A percentile compares a stretch with the other conserved stretches of the same genome.
Evolutionary conservation across 208 protist species (phyloP).

Genomic region (Trypanosoma conorhini): DNA sequence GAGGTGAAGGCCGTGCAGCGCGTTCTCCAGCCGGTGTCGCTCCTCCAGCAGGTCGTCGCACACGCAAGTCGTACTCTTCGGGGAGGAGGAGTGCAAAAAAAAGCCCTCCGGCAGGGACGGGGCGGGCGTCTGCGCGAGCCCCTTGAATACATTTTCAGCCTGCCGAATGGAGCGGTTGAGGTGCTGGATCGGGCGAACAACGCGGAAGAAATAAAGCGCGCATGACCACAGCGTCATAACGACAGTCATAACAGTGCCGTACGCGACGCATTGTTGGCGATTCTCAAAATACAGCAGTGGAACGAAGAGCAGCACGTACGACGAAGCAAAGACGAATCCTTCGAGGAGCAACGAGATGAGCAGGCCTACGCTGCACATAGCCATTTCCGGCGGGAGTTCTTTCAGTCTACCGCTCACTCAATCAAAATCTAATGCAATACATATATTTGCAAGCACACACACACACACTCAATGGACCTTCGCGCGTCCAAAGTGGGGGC

Average conservation of each 20-base stretch:
- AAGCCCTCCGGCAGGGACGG: no score
- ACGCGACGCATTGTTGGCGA: conserved; percentile 27
- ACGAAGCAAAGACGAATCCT: conserved; percentile 30
- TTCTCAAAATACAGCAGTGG: conserved; percentile 46
- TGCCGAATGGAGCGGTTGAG: conserved; percentile 25
- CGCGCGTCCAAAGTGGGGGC: background rate
- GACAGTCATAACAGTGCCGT: conserved; percentile 52
- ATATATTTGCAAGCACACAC: no score
- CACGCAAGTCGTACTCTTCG: no score
- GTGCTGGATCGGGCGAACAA: conserved; percentile 34
- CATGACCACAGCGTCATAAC: conserved; percentile 41
- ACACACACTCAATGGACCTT: background rate
- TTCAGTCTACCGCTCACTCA: no score
- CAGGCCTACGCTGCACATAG: conserved; percentile 17
- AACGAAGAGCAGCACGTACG: conserved; percentile 43
- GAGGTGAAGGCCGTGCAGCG: background rate
- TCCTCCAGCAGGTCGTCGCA: background rate
- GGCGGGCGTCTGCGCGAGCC: background rate
- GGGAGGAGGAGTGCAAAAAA: no score
- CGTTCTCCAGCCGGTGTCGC: background rate
- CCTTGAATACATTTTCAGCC: background rate
- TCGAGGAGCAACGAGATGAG: conserved; percentile 30
- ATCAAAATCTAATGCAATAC: no score
- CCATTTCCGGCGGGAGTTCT: no score
- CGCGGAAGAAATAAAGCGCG: conserved; percentile 45